Evolutionary conservation across 2,329 filamentous ascomycete genomes (phyloP).

Genomic region (Monilinia polystroma): DNA sequence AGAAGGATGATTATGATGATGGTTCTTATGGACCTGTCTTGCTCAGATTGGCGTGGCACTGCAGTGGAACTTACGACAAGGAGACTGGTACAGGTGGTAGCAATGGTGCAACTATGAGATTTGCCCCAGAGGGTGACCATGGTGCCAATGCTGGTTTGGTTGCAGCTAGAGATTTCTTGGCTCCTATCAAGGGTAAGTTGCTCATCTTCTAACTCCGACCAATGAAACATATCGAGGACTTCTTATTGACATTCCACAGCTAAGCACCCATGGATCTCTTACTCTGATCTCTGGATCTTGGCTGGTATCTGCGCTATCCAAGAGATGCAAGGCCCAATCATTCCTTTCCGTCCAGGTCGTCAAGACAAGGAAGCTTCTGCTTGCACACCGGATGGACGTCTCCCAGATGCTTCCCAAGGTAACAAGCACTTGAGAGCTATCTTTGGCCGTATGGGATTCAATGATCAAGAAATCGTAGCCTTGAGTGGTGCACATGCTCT

Average conservation of each 20-base stretch:
- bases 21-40: slow-evolving; percentile 93
- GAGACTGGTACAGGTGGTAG: slow-evolving; percentile 85
- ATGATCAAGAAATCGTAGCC: slow-evolving; percentile 94
- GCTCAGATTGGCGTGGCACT: slow-evolving; percentile 90
- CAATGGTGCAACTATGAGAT: slow-evolving; percentile 97
- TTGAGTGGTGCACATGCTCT: slow-evolving; percentile 82
- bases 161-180: slow-evolving; percentile 85
- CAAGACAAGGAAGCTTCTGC: slow-evolving; percentile 73
- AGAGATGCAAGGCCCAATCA: slow-evolving; percentile 86
- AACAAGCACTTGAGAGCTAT: slow-evolving; percentile 82
- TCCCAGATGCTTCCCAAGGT: slow-evolving; percentile 78
- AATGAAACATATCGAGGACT: neutral
- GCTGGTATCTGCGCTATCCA: slow-evolving; percentile 82
- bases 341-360: slow-evolving; percentile 88
- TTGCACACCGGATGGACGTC: slow-evolving; percentile 92
- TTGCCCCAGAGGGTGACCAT: slow-evolving; percentile 82
- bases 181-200: slow-evolving; percentile 76
- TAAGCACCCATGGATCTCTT: slow-evolving; percentile 92
- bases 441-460: slow-evolving; percentile 97
- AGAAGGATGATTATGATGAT: slow-evolving; percentile 94
- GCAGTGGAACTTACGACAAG: slow-evolving; percentile 88
- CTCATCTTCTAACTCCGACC: neutral
- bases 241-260: slow-evolving; percentile 44
- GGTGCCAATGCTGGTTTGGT: slow-evolving; percentile 91
- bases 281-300: slow-evolving; percentile 97